Conservation (phyloP, 176 grass and related monocot genomes). For the Lolium perenne region DNA sequence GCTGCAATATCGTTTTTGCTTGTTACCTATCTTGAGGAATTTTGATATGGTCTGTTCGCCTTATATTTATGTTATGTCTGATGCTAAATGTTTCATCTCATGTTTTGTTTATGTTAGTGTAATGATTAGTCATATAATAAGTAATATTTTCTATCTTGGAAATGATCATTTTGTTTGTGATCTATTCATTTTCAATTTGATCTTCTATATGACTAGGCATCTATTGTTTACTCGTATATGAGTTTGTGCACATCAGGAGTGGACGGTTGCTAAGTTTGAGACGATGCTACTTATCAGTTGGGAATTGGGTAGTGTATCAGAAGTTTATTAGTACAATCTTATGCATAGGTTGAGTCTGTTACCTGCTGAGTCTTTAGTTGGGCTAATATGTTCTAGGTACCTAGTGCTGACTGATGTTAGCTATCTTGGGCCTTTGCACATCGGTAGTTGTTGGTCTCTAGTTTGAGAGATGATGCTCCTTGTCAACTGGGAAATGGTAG, state of each 20-base stretch:
- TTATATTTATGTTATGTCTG: background rate
- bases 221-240: background rate
- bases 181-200: background rate
- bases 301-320: background rate
- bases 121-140: background rate
- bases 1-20: background rate
- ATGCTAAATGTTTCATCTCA: background rate
- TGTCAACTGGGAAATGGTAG: no score
- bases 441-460: no score
- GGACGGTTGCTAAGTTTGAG: no score
- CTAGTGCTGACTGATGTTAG: no score
- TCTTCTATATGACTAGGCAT: background rate
- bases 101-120: background rate
- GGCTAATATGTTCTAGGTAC: no score
- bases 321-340: background rate
- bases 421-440: no score
- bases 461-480: no score
- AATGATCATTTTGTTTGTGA: background rate
- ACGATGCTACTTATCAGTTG: background rate
- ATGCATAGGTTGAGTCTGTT: no score
- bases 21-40: background rate
- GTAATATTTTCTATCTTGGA: background rate
- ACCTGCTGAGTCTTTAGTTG: no score
- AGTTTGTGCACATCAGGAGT: background rate
- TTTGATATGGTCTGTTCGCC: background rate